These are phyloP conservation scores for Magnolia sinica DNA, from an alignment of 164 flowering plant species.

Conservation along the genomic window DNA sequence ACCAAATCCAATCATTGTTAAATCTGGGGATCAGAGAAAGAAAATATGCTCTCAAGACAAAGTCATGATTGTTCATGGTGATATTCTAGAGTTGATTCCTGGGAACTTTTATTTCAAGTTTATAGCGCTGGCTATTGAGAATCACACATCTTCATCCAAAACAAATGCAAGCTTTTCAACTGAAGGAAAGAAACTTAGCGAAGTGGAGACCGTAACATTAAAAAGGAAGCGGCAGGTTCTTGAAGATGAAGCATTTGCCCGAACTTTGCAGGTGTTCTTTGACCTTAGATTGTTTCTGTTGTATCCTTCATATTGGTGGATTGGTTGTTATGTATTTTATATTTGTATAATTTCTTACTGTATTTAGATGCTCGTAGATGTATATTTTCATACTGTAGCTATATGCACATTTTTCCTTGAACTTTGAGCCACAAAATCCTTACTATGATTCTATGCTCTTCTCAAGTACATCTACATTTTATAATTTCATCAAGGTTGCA, in stretches of 20 bases:
- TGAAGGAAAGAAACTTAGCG: conserved; percentile 16
- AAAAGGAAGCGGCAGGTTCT: conserved; percentile 48
- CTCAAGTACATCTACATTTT: no score
- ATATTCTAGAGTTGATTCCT: conserved; percentile 83
- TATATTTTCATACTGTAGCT: not conserved
- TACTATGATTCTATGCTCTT: not conserved
- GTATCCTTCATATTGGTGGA: not conserved
- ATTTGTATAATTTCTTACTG: not conserved
- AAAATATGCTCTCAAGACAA: conserved; percentile 51
- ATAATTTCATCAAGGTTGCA: not conserved
- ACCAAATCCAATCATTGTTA: conserved; percentile 74
- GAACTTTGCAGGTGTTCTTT: conserved; percentile 31
- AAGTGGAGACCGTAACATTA: conserved; percentile 16
- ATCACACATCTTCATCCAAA: conserved; percentile 13
- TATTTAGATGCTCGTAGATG: no score
- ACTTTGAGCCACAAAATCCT: not conserved
- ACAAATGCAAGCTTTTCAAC: conserved; percentile 18
- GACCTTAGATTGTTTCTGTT: not conserved
- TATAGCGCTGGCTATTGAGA: conserved; percentile 13
- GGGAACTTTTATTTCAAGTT: conserved; percentile 70
- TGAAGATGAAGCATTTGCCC: conserved; percentile 41
- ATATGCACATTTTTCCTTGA: not conserved
- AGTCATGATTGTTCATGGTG: conserved; percentile 43
- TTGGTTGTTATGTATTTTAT: not conserved
- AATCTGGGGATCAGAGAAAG: conserved; percentile 45